These are phyloP conservation scores for Xylaria grammica DNA, from an alignment of 495 filamentous ascomycete species.

Conservation along the genomic window DNA sequence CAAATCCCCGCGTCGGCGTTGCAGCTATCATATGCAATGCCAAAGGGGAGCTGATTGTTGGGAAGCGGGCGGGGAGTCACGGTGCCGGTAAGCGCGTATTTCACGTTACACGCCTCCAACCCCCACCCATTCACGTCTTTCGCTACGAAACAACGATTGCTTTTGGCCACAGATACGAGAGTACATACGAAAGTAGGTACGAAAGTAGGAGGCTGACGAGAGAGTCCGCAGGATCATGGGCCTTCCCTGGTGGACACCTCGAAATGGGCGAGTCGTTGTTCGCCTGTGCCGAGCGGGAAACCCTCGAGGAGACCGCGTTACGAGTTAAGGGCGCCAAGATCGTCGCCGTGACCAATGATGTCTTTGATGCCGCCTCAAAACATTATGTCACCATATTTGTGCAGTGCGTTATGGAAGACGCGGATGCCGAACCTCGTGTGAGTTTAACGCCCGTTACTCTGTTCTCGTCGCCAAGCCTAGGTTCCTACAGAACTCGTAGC, in stretches of 20 bases:
- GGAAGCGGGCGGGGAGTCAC: constrained; percentile 47
- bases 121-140: neutral
- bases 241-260: constrained; percentile 72
- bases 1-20: constrained; percentile 45
- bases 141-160: neutral
- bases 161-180: neutral
- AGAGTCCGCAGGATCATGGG: constrained; percentile 56
- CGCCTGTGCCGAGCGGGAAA: constrained; percentile 65
- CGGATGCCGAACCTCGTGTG: constrained; percentile 55
- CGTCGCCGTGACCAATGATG: constrained; percentile 63
- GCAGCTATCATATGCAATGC: constrained; percentile 43
- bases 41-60: constrained; percentile 44
- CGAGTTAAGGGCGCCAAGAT: constrained; percentile 51
- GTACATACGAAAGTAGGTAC: neutral
- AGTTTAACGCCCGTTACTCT: constrained; percentile 26
- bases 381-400: constrained; percentile 75
- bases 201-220: neutral
- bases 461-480: neutral
- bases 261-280: constrained; percentile 66
- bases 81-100: constrained; percentile 38
- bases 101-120: neutral
- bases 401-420: constrained; percentile 47
- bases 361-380: constrained; percentile 57
- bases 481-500: neutral
- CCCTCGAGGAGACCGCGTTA: constrained; percentile 70